Evolutionary conservation across 352 stramenopile species (phyloP), one percentile per base, ranked within the genome.

Genomic region (Globisporangium parvum): DNA sequence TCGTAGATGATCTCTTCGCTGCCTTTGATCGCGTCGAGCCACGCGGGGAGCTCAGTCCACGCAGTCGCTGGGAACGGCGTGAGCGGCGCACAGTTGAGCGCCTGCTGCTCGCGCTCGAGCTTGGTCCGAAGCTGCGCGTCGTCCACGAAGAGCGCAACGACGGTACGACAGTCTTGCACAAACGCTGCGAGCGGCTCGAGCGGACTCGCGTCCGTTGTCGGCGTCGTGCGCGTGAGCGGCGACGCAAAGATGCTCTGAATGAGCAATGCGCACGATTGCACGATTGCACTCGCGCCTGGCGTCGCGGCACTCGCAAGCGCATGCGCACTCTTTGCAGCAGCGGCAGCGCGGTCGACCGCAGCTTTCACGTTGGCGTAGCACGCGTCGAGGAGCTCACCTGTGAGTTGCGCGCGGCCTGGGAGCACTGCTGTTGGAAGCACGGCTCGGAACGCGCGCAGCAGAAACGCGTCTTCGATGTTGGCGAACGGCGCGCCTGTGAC

Each of bases 221-320:
- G 2, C 1, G 41, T 21, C 10, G 14, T 31, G 14, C 10, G 41
- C 31, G 6, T 40, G 20, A 9, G 42, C 21, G 23, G 41, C 11
- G 2, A 33, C 17, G 41, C 47, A n/a, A 72, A 75, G 17, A 75
- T 57, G 21, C 65, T 45, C 15, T 65, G 26, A 8, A 60, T 48
- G 17, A 60, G 10, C 8, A 55, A 28, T 40, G 55, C 61, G 10
- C 60, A 60, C 18, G 46, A 24, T 4, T 4, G 35, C 33, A 40
- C 28, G 17, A 59, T 45, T 20, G 39, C 39, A 20, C 39, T 21
- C 15, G 18, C 39, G 18, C 39, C 39, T 45, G 14, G 39, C 39
- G 39, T 45, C 14, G 39, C 18, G 11, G 39, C 14, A 45, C 5
- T 18, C 18, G 20, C 39, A 9, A 45, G 3, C 14, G 18, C 6